phyloP scores from a whole-genome alignment of 192 early-diverging fungal species.

The Podila minutissima region DNA sequence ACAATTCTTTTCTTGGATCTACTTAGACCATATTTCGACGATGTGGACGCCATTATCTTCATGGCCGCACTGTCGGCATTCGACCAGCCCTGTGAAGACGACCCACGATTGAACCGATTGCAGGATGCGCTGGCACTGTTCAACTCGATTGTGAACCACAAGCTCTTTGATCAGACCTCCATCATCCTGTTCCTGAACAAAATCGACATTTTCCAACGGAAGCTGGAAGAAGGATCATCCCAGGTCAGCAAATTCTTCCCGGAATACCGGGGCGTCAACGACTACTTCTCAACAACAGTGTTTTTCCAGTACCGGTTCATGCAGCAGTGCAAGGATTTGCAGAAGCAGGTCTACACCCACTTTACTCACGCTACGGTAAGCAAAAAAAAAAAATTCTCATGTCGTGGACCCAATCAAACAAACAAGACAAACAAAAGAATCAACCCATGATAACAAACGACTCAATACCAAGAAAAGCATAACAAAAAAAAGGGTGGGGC shows the following conservation, averaged over 20 bases:
- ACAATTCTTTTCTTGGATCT: neutral
- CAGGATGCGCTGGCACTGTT: conserved; percentile 55
- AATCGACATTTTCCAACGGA: conserved; percentile 70
- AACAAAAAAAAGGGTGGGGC: too few relatives aligned
- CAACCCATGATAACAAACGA: neutral
- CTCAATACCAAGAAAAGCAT: neutral
- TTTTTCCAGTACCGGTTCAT: conserved; percentile 60
- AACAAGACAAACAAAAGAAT: neutral
- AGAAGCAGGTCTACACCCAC: conserved; percentile 61
- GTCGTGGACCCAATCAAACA: too few relatives aligned
- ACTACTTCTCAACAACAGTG: conserved; percentile 54
- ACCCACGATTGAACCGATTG: conserved; percentile 67
- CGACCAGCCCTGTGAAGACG: conserved; percentile 72
- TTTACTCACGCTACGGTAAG: conserved; percentile 61
- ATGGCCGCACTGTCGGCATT: conserved; percentile 71
- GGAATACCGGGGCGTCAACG: conserved; percentile 63
- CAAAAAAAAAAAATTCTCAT: neutral
- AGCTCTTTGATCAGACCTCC: conserved; percentile 57
- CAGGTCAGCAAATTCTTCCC: conserved; percentile 64
- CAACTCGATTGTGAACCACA: conserved; percentile 57
- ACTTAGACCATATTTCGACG: conserved; percentile 72
- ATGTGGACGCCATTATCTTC: conserved; percentile 75
- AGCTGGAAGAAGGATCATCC: conserved; percentile 47
- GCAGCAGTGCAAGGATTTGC: conserved; percentile 49
- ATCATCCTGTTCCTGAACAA: conserved; percentile 76